A percentile compares a stretch with the other conserved stretches of the same genome.
Evolutionary conservation across 805 yeast genomes (phyloP).

Genomic region (Candida morakotiae): DNA sequence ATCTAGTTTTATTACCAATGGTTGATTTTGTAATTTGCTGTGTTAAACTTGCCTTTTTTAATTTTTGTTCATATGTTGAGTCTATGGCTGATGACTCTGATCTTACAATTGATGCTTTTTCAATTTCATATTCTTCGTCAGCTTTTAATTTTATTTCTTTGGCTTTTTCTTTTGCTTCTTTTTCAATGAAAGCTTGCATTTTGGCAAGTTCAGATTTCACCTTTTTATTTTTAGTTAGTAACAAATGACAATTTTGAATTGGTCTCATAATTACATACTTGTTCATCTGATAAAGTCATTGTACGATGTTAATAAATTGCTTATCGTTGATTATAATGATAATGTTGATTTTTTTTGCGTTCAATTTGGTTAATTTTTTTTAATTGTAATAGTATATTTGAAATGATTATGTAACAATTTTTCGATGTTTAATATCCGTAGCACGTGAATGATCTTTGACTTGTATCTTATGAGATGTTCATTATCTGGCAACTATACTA

Average conservation of each 20-base stretch:
- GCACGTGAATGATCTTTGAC: no score
- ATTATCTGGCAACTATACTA: no score
- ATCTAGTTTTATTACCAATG: slow-evolving; percentile 91
- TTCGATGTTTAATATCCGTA: not conserved
- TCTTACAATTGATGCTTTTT: slow-evolving; percentile 92
- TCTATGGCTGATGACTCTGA: slow-evolving; percentile 89
- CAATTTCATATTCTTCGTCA: slow-evolving; percentile 97
- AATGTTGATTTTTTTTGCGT: slow-evolving; percentile 3
- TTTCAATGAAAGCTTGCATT: slow-evolving; percentile 98
- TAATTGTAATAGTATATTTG: no score
- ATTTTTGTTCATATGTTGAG: slow-evolving; percentile 68
- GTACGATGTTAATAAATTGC: slow-evolving; percentile 1
- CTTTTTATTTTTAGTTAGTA: no score
- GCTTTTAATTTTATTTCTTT: slow-evolving; percentile 94
- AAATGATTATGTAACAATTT: no score
- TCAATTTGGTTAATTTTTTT: not conserved
- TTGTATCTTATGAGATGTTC: no score
- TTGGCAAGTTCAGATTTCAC: slow-evolving; percentile 93
- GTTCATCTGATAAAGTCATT: slow-evolving; percentile 12
- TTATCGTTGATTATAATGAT: slow-evolving; percentile 2
- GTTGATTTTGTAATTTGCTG: slow-evolving; percentile 96
- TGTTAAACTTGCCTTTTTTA: slow-evolving; percentile 86
- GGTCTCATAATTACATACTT: slow-evolving; percentile 10
- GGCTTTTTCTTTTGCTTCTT: slow-evolving; percentile 99
- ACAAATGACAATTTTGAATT: no score